Base-by-base conservation (phyloP, 2,329 filamentous ascomycete genomes). In the Scytalidium lignicola region DNA sequence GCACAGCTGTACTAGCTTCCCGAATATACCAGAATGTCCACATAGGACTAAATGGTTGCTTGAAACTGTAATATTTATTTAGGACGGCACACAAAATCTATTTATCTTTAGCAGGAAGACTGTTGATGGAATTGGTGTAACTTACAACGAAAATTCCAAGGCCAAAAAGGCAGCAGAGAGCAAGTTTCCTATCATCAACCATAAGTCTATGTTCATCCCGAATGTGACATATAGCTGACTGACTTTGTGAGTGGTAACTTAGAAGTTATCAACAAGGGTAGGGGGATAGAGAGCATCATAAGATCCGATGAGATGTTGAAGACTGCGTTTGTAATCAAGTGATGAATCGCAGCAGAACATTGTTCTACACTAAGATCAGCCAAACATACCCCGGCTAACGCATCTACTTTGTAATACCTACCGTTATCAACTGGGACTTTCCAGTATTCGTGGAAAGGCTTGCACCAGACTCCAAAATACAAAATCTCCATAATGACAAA, bases 271-370 rank as follows among this genome's bases (percentile, higher is more conserved):
- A 64, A 57, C 32, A 76, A 60, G 1, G 79, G 79, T 53, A 83
- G 69, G 1, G 79, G 78, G 18, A 84, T 74, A 3, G 71, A 58
- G 22, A 84, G 74, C 59, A 85, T 82, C 66, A 79, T 71, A 2
- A 82, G 32, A 54, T 84, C 81, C 21, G 78, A 81, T 2, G 75
- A 74, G 44, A 83, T 75, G 55, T 85, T 84, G 59, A 84, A 74
- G 3, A 73, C 69, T 1, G 76, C 74, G 51, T 83, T 80, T 15
- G 76, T 75, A 45, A 82, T 80, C 10, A 80, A 70, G 56, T 82
- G 82, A 58, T 80, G 69, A 15, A 74, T 69, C 2, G 76, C 72
- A 0, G 79, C 75, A 1, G 78, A 76, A 58, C 79, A 83, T 69
- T 83, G 78, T 1, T 68, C 74, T 76, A 28, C 5, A 37, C 32